Base-by-base conservation (phyloP, 2,329 filamentous ascomycete genomes). In the Chaetomium olivaceum region DNA sequence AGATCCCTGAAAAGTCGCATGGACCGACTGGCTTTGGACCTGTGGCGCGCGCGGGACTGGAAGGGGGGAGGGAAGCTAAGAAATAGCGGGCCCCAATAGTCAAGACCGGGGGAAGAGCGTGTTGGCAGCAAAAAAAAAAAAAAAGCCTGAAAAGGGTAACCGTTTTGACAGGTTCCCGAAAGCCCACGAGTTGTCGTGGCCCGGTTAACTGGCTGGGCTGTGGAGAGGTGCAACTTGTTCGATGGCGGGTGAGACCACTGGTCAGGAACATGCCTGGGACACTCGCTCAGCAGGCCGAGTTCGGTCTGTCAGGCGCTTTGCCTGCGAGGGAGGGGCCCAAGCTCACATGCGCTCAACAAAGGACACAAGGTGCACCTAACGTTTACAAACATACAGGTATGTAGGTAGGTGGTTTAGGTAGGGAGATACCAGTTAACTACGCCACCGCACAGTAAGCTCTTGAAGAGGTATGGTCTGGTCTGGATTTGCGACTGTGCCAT, bases 1-100 rank as follows among this genome's bases (percentile, higher is more conserved):
- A 36, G n/a, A 63, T 23, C 19, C 48, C 36, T 50, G 46, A 23
- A 46, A 61, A 50, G 21, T n/a, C 36, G 63, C 39, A 43, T 43
- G 51, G 46, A 61, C 48, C 29, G 56, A 58, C 43, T 46, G 46
- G 61, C 33, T 36, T 48, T 21, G 16, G 51, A 36, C 23, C 50
- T 23, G 48, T 27, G 16, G 27, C 27, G 51, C 50, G 27, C 51
- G 51, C 51, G 25, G 51, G 27, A 39, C 33, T 60, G 58, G 46
- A 43, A 43, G 39, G 16, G 16, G 39, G 5, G 48, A 61, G 29
- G 29, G 48, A 62, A 51, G 27, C 39, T 51, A 25, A 62, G 33
- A 57, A 39, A 29, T n/a, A 19, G 52, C 52, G 27, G 52, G 27
- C 46, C 46, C 39, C 46, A 48, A 48, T 48, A 48, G 39, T 43